Evolutionary conservation across 2,329 filamentous ascomycete species (phyloP), one percentile per base, ranked within the genome.

Genomic region (Alternaria alternata): DNA sequence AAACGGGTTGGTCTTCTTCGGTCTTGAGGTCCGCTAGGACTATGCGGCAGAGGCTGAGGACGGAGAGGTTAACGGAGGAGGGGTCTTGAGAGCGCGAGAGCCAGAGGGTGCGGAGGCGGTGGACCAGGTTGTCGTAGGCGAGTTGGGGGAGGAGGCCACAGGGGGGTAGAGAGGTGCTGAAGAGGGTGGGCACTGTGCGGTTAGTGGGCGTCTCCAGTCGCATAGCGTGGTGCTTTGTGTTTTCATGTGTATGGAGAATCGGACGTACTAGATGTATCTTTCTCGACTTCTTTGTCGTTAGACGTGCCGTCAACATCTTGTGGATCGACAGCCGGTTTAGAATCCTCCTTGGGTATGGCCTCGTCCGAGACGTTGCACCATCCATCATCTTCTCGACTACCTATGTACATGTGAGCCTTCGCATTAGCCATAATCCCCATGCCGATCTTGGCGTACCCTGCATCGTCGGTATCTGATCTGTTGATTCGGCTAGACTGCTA

Each of bases 41-140:
- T 9, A 32, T 3, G 3, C 51, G 43, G 57, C 68, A 71, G 20
- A 71, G 43, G 9, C 65, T 55, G 14, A 39, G 9, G 7, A 58
- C 7, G 34, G 42, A 22, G 8, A 59, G 16, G 14, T 59, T 28
- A n/a, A n/a, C n/a, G 34, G 20, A 3, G 16, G 38, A 42, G 4
- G 22, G 16, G 1, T 39, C 0, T 36, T 36, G 32, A 7, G 32
- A 16, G 32, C 28, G n/a, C 42, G 18, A 36, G 7, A 72, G 58
- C 69, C 69, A 74, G n/a, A 51, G 51, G 11, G 62, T 24, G 38
- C 70, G 70, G 4, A 75, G 67, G 3, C 62, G 51, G 5, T 36
- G 48, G 32, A 60, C 59, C 16, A 72, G 57, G 36, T 70, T 72
- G 9, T 69, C 52, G 54, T 75, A 75, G 8, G 72, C 72, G 51